A percentile compares a stretch with the other conserved stretches of the same genome.
Conservation (phyloP, 805 yeast species). For the Pichia phayaonensis region DNA sequence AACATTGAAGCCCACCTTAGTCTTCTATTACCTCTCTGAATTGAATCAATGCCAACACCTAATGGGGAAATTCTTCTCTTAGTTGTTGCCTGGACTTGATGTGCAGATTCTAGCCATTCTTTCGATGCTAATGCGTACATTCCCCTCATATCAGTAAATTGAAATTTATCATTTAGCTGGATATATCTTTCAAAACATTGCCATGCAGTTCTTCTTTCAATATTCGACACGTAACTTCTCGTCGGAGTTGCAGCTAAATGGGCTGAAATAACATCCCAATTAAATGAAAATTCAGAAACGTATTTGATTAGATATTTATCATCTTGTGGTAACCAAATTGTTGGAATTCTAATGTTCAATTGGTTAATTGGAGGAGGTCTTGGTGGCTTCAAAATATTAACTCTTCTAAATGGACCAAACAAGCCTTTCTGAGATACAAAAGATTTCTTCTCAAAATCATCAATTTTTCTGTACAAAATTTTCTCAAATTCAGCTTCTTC, state of each 20-base stretch:
- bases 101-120: slow-evolving; percentile 88
- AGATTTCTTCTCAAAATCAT: slow-evolving; percentile 34
- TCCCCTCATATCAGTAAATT: slow-evolving; percentile 81
- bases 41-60: slow-evolving; percentile 89
- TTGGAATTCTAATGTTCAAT: slow-evolving; percentile 78
- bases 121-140: slow-evolving; percentile 76
- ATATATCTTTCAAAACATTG: slow-evolving; percentile 96
- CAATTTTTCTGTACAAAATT: slow-evolving; percentile 41
- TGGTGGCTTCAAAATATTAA: slow-evolving; percentile 74
- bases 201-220: slow-evolving; percentile 97
- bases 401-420: slow-evolving; percentile 49
- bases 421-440: slow-evolving; percentile 46
- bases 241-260: slow-evolving; percentile 63
- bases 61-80: slow-evolving; percentile 85
- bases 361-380: slow-evolving; percentile 80
- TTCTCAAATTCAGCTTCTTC: slow-evolving; percentile 56
- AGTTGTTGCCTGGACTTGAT: slow-evolving; percentile 78
- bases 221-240: slow-evolving; percentile 70
- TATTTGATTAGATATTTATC: slow-evolving; percentile 72
- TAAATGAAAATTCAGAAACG: slow-evolving; percentile 80
- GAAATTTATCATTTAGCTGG: slow-evolving; percentile 84
- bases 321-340: slow-evolving; percentile 94
- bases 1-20: slow-evolving; percentile 96
- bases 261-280: slow-evolving; percentile 88
- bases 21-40: slow-evolving; percentile 86